Conservation (phyloP, 768 basidiomycete genomes). For the Tylopilus sp. region DNA sequence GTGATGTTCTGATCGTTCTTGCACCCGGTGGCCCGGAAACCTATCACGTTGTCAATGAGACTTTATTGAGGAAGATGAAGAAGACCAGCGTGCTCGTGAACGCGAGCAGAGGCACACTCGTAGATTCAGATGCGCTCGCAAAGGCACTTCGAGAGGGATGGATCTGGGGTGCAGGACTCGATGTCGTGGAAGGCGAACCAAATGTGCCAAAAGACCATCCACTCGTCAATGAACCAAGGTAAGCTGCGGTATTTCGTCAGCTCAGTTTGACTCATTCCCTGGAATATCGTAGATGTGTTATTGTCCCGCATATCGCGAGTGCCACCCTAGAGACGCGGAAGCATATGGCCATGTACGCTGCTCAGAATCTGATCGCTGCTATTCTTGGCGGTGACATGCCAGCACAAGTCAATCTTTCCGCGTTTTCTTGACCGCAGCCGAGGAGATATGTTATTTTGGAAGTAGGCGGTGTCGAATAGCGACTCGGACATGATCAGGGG, state of each 20-base stretch:
- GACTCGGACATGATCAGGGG: not conserved
- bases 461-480: not conserved
- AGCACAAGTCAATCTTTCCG: constrained; percentile 40
- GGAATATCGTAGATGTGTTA: constrained; percentile 52
- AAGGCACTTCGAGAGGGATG: constrained; percentile 70
- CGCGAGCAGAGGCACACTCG: constrained; percentile 77
- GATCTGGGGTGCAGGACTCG: constrained; percentile 91
- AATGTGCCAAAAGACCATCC: constrained; percentile 70
- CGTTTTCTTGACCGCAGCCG: constrained; percentile 2
- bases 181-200: constrained; percentile 94
- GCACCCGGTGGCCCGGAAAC: constrained; percentile 74
- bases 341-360: constrained; percentile 78
- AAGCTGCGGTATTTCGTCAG: constrained; percentile 15
- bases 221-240: constrained; percentile 75
- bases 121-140: constrained; percentile 87
- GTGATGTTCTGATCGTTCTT: constrained; percentile 84
- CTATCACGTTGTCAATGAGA: constrained; percentile 65
- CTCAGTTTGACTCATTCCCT: not conserved
- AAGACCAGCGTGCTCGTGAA: constrained; percentile 80
- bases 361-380: constrained; percentile 49
- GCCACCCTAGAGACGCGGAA: constrained; percentile 82
- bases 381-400: constrained; percentile 59
- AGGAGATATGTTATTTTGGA: not conserved
- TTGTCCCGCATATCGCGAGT: constrained; percentile 90
- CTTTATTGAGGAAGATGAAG: constrained; percentile 84